phyloP scores from a whole-genome alignment of 2,329 filamentous ascomycete species.

The Cadophora sp. region DNA sequence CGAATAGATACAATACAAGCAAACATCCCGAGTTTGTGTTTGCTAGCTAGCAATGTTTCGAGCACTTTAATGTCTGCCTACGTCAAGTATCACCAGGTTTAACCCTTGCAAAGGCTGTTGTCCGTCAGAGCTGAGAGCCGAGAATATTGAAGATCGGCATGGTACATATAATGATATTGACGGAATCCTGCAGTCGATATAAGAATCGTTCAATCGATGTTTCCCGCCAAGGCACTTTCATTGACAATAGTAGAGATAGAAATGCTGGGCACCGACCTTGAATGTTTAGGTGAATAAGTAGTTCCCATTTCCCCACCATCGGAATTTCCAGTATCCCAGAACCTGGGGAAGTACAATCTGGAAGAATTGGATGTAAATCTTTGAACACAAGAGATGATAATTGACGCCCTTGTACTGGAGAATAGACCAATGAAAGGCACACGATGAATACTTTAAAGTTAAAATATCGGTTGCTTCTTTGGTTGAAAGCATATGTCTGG shows the following conservation, averaged over 20 bases:
- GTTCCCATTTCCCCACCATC: background rate
- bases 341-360: background rate
- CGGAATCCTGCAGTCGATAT: background rate
- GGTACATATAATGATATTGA: background rate
- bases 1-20: background rate
- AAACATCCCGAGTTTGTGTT: background rate
- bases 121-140: background rate
- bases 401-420: too few species aligned
- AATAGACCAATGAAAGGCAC: too few species aligned
- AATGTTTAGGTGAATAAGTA: background rate
- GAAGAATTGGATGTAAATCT: too few species aligned
- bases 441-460: too few species aligned
- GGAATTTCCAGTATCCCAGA: background rate
- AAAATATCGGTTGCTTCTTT: background rate
- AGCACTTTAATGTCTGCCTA: background rate
- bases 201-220: background rate
- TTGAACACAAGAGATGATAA: background rate
- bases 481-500: background rate
- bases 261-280: too few species aligned
- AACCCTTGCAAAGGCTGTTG: background rate
- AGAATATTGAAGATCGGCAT: background rate
- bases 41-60: background rate
- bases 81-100: slow-evolving; percentile 5
- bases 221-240: background rate
- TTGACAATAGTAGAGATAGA: too few species aligned